phyloP scores from a whole-genome alignment of 495 filamentous ascomycete species.

The Lepidopterella palustris region DNA sequence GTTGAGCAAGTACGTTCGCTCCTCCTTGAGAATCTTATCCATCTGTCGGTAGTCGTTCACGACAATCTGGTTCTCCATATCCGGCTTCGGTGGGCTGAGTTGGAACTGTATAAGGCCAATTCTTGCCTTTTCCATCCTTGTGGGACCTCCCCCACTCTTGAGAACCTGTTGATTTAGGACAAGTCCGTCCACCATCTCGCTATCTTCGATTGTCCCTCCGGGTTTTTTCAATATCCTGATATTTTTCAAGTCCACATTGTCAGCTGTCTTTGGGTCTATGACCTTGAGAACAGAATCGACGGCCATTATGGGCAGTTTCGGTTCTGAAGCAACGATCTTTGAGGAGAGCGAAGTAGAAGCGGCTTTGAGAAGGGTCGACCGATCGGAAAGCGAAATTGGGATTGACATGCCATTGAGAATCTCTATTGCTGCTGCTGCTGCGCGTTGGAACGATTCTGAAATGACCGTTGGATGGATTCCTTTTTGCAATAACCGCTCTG shows the following conservation, averaged over 20 bases:
- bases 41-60: slow-evolving; percentile 99
- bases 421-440: slow-evolving; percentile 77
- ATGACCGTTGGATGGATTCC: slow-evolving; percentile 96
- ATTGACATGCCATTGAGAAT: slow-evolving; percentile 93
- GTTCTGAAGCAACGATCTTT: slow-evolving; percentile 97
- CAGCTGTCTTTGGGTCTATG: slow-evolving; percentile 88
- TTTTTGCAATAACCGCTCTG: slow-evolving; percentile 81
- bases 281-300: slow-evolving; percentile 93
- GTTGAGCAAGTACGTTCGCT: slow-evolving; percentile 94
- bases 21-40: slow-evolving; percentile 99
- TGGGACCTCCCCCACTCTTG: slow-evolving; percentile 86
- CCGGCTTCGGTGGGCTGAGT: slow-evolving; percentile 93
- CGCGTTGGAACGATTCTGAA: slow-evolving; percentile 94
- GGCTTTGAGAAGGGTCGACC: slow-evolving; percentile 83
- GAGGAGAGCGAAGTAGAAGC: slow-evolving; percentile 96
- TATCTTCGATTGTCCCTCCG: slow-evolving; percentile 96
- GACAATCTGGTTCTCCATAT: slow-evolving; percentile 99
- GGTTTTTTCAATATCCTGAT: slow-evolving; percentile 97
- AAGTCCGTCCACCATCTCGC: slow-evolving; percentile 91
- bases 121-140: slow-evolving; percentile 91
- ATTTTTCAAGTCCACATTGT: slow-evolving; percentile 93
- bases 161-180: slow-evolving; percentile 89
- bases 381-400: slow-evolving; percentile 84
- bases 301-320: slow-evolving; percentile 89
- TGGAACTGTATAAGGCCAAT: slow-evolving; percentile 99